A percentile compares a stretch with the other conserved stretches of the same genome.
Conservation (phyloP, 148 eudicot genomes). For the Pouteria glomerata region DNA sequence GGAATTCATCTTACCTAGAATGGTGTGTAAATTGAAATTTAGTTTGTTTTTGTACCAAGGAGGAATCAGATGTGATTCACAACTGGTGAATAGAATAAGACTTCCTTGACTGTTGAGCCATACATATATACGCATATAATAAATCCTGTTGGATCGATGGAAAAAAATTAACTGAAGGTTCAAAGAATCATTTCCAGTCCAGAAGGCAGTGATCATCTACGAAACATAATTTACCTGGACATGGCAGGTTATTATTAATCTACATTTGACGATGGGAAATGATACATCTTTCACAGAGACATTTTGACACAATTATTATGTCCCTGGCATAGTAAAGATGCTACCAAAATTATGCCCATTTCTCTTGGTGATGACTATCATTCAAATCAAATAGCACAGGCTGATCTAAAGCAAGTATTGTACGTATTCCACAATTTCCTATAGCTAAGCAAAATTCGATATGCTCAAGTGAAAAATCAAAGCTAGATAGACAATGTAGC, state of each 20-base stretch:
- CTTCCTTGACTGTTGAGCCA: background rate
- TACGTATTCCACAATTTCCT: too few species aligned
- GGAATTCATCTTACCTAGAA: background rate
- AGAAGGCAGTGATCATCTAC: background rate
- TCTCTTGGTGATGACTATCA: background rate
- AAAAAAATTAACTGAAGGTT: background rate
- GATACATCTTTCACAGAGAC: too few species aligned
- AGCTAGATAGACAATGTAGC: too few species aligned
- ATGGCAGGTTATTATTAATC: background rate
- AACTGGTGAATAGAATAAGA: background rate
- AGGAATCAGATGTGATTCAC: background rate
- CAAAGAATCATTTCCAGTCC: background rate
- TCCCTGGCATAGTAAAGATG: too few species aligned
- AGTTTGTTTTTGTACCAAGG: background rate
- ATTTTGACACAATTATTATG: too few species aligned
- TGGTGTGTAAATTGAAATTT: background rate
- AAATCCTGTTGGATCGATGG: background rate
- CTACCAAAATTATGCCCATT: background rate
- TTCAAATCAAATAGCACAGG: background rate
- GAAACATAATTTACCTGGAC: background rate
- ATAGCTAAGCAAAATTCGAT: too few species aligned
- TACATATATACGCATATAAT: too few species aligned
- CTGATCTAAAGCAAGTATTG: background rate
- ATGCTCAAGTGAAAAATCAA: too few species aligned
- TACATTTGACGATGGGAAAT: too few species aligned